Percentiles rank a stretch among this genome's conserved stretches.
Conservation (phyloP, 768 basidiomycete species). For the Tephrocybe sp. region DNA sequence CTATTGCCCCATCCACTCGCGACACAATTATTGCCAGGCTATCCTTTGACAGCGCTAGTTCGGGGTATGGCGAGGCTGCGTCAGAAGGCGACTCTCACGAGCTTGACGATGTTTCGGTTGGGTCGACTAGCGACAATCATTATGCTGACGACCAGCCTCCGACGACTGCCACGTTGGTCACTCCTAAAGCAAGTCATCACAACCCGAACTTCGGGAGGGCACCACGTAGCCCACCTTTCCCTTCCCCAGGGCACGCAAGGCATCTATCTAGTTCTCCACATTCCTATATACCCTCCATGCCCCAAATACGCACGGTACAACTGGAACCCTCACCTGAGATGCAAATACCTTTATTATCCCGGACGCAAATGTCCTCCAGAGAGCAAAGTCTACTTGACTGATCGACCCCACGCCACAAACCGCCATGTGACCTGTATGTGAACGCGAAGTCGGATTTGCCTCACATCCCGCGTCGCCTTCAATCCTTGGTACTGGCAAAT, state of each 20-base stretch:
- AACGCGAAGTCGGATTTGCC: no score
- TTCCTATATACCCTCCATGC: constrained; percentile 27
- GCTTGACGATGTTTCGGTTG: constrained; percentile 37
- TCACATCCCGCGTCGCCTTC: no score
- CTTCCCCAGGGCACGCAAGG: constrained; percentile 23
- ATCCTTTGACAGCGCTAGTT: constrained; percentile 51
- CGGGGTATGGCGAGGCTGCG: constrained; percentile 39
- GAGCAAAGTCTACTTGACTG: background rate
- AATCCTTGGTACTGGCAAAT: no score
- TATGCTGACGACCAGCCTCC: background rate
- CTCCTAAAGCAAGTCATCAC: constrained; percentile 14
- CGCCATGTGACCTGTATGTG: constrained; percentile 13
- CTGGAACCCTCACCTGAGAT: constrained; percentile 53
- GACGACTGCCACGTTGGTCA: constrained; percentile 7
- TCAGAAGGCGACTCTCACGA: constrained; percentile 38
- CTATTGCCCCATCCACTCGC: constrained; percentile 50
- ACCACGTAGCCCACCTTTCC: background rate
- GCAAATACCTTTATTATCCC: constrained; percentile 37
- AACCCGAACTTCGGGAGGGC: constrained; percentile 1
- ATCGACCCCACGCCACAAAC: constrained; percentile 5
- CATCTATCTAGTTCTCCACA: constrained; percentile 34
- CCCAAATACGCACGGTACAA: constrained; percentile 45
- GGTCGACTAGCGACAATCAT: constrained; percentile 2
- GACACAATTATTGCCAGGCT: constrained; percentile 54
- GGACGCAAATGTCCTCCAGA: background rate